Evolutionary conservation across 2,329 filamentous ascomycete species (phyloP), one percentile per base, ranked within the genome.

Genomic region (Penicillium paneum): DNA sequence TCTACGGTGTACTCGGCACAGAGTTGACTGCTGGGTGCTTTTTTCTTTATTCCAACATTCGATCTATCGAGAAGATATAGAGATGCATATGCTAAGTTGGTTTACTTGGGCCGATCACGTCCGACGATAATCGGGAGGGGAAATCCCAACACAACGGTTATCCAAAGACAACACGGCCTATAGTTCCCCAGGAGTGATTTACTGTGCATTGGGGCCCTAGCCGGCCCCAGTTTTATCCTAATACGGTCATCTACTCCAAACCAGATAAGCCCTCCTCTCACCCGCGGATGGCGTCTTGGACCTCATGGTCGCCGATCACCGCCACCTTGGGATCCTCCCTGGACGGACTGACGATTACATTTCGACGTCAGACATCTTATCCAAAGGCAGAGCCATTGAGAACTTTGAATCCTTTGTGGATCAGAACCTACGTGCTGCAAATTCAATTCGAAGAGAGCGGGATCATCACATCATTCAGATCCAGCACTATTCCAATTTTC

Each of bases 261-360:
- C 38, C 32, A 48, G 50, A 52, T 47, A 39, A 32, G 34, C 42
- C 49, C 28, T 12, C 32, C 49, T 38, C 32, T 49, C 38, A 40
- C 28, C 38, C 38, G 47, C 19, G 47, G 31, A 42, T 38, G 40
- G 26, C n/a, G 13, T 43, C 26, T 49, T 44, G 40, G 49, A 56
- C 55, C 52, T 52, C 44, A 55, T 53, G 40, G 41, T 36, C 46
- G 60, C 54, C 55, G 60, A 64, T 64, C 62, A 44, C 59, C 45
- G 45, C 45, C 13, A 45, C 24, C 54, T 55, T 19, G 24, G 35
- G 42, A 47, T 29, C 34, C 21, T 48, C 36, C 26, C 43, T 44
- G 49, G 42, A 40, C 41, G 47, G 39, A 39, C 39, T 28, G 38
- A 40, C 43, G 31, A 49, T 31, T 46, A 15, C 5, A 12, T 11